A percentile compares a stretch with the other conserved stretches of the same genome.
Evolutionary conservation across 2,329 filamentous ascomycete genomes (phyloP).

Genomic region (Triangularia setosa): DNA sequence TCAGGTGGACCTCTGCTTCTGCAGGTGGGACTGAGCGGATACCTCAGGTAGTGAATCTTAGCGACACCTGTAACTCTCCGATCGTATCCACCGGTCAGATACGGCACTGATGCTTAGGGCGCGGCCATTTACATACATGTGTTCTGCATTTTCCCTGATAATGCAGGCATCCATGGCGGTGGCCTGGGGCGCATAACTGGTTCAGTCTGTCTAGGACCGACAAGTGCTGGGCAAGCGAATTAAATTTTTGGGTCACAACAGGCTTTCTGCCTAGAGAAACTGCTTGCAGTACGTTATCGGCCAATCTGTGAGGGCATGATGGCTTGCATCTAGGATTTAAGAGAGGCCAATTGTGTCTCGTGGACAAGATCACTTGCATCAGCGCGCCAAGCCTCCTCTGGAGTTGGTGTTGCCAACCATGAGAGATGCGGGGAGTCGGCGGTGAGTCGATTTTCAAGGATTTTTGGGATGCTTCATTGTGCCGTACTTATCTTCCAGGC

Average conservation of each 20-base stretch:
- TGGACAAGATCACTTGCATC: not conserved
- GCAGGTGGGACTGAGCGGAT: not conserved
- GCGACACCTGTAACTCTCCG: not conserved
- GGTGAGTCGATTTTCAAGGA: not conserved
- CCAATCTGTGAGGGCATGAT: not conserved
- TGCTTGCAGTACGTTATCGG: not conserved
- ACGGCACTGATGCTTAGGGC: not conserved
- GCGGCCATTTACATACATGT: not conserved
- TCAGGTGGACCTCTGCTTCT: no score
- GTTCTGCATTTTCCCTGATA: not conserved
- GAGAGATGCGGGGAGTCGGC: not conserved
- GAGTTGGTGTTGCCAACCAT: not conserved
- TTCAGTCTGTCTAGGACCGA: no score
- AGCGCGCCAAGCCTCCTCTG: not conserved
- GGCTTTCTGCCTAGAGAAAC: not conserved
- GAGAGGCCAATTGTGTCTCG: not conserved
- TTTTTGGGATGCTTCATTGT: no score
- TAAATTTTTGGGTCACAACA: not conserved
- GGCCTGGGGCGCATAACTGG: no score
- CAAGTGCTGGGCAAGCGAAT: no score
- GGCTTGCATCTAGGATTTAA: not conserved
- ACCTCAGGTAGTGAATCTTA: not conserved
- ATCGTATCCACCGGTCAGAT: not conserved
- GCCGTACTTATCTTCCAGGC: no score
- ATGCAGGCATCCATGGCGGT: not conserved